These are phyloP conservation scores for Castanopsis chinensis DNA, from an alignment of 306 rosid genomes.

Conservation along the genomic window DNA sequence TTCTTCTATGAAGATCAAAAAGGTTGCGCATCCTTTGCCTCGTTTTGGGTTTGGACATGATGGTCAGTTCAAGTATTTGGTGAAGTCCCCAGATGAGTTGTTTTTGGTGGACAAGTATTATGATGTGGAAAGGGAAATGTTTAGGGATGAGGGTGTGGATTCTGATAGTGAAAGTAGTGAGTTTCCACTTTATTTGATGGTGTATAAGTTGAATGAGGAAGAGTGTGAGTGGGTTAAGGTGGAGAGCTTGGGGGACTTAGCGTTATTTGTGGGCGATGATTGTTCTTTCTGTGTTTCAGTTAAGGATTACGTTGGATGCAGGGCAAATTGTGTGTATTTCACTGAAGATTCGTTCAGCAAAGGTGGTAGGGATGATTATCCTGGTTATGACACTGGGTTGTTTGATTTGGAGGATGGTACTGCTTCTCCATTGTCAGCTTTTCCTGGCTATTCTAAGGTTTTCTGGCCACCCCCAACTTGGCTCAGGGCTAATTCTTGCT, in stretches of 20 bases:
- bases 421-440: neutral
- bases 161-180: too few relatives aligned
- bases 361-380: neutral
- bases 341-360: neutral
- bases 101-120: neutral
- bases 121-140: too few relatives aligned
- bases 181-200: neutral
- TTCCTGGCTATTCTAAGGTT: neutral
- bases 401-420: neutral
- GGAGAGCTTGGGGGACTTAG: neutral
- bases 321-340: neutral
- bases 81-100: neutral
- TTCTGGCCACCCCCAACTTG: constrained; percentile 11
- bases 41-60: neutral
- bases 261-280: neutral
- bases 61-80: neutral
- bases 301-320: neutral
- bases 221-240: neutral
- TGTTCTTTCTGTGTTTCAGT: neutral
- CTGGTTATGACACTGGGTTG: neutral
- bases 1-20: neutral
- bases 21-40: neutral
- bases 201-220: neutral
- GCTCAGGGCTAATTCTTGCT: neutral
- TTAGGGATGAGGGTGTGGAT: too few relatives aligned